Conservation (phyloP, 331 rosid species). For the Telfairia occidentalis region DNA sequence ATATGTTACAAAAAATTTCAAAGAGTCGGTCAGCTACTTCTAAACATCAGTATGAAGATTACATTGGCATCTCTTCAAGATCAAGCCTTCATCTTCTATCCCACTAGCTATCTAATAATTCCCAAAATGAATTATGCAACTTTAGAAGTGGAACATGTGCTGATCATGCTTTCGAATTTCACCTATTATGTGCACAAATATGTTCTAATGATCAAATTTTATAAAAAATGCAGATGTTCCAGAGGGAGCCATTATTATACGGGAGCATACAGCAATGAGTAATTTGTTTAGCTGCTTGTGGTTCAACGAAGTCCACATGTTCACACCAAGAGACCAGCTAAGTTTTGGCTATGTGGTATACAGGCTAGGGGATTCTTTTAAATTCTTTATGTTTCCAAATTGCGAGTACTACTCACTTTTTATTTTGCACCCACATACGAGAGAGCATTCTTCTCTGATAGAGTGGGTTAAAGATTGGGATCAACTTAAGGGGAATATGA, state of each 20-base stretch:
- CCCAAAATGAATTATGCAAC: background rate
- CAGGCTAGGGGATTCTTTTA: constrained; percentile 56
- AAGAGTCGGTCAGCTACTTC: background rate
- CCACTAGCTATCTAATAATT: background rate
- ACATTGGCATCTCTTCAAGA: background rate
- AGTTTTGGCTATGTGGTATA: constrained; percentile 87
- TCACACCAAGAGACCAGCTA: constrained; percentile 97
- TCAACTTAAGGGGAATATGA: constrained; percentile 51
- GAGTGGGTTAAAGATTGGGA: constrained; percentile 83
- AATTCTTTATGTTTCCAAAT: constrained; percentile 81
- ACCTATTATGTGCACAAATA: background rate
- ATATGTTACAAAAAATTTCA: background rate
- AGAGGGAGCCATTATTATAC: constrained; percentile 80
- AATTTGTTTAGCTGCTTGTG: constrained; percentile 94
- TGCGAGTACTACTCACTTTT: constrained; percentile 87
- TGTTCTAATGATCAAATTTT: background rate
- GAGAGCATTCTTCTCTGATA: constrained; percentile 96
- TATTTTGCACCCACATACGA: constrained; percentile 92
- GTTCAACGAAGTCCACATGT: constrained; percentile 95
- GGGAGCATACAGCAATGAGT: constrained; percentile 68
- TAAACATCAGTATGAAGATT: background rate
- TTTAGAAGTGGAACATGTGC: background rate
- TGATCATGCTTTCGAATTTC: background rate
- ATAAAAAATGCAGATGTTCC: constrained; percentile 71
- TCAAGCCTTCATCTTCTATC: background rate